A percentile compares a stretch with the other conserved stretches of the same genome.
Evolutionary conservation across 352 stramenopile genomes (phyloP).

Genomic region (Phytophthora gonapodyides): DNA sequence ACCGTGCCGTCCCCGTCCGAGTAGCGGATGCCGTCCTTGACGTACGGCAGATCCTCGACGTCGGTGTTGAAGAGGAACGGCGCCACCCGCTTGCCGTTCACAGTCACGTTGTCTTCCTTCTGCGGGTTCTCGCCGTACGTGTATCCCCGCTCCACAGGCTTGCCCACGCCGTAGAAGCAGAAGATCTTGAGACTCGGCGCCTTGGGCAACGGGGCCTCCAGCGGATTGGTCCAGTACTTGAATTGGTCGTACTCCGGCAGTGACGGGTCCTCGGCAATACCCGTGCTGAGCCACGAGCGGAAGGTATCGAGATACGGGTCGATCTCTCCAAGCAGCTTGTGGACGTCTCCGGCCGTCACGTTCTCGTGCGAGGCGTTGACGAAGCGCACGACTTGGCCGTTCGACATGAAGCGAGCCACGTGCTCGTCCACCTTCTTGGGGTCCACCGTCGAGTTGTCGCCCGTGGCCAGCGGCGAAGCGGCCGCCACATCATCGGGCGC

Average conservation of each 20-base stretch:
- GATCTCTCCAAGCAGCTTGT: constrained; percentile 49
- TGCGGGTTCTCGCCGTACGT: constrained; percentile 61
- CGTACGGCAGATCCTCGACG: constrained; percentile 63
- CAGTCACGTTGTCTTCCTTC: constrained; percentile 38
- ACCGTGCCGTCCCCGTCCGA: constrained; percentile 94
- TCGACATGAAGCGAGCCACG: constrained; percentile 49
- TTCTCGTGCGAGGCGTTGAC: constrained; percentile 55
- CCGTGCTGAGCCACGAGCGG: constrained; percentile 48
- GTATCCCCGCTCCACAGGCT: constrained; percentile 89
- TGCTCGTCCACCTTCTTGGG: constrained; percentile 46
- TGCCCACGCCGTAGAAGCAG: constrained; percentile 94
- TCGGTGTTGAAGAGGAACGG: constrained; percentile 71
- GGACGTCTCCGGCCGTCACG: constrained; percentile 55
- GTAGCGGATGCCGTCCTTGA: constrained; percentile 85
- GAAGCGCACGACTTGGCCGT: constrained; percentile 61
- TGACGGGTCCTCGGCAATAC: constrained; percentile 49
- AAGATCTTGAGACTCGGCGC: constrained; percentile 94
- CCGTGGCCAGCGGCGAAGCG: constrained; percentile 53
- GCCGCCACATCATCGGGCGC: constrained; percentile 73
- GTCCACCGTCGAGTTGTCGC: constrained; percentile 35
- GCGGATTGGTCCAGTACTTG: constrained; percentile 90
- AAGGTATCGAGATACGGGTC: constrained; percentile 58
- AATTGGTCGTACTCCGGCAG: constrained; percentile 54
- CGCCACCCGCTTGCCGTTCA: constrained; percentile 52
- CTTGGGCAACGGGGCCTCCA: constrained; percentile 83